Evolutionary conservation across 495 filamentous ascomycete species (phyloP), one percentile per base, ranked within the genome.

Genomic region (Chaetomium fimeti): DNA sequence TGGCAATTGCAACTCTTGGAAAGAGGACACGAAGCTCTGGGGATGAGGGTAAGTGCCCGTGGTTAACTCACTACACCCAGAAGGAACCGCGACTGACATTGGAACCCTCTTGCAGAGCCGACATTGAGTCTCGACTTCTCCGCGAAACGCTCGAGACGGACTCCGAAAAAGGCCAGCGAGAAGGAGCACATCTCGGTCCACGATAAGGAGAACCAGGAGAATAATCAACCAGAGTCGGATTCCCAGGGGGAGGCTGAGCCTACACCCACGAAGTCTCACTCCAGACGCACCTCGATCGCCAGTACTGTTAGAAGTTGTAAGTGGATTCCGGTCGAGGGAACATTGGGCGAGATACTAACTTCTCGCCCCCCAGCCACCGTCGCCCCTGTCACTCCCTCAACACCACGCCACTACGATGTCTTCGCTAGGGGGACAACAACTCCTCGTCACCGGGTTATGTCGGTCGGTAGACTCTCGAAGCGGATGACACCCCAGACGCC

Each of bases 1-100:
- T 91, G 89, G 81, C 83, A 68, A 79, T 82, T 66, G 81, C 84
- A 60, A 82, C 88, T 57, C 78, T 91, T 58, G 88, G 89, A 73
- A 92, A 95, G 85, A 86, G 91, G 69, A 83, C 83, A 74, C 80
- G 87, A 80, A 75, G 77, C 72, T 77, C 78, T 66, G 67, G 74
- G 71, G 69, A 81, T 69, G 76, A 79, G 75, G 86, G 90, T 91
- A 88, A 74, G 79, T 7, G 15, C 8, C 15, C 55, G 69, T 18
- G 32, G 8, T 6, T 9, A 9, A 36, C 71, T 32, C 59, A 63
- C 45, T 55, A 54, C 57, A 54, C 70, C 18, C 42, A 47, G 27
- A 15, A 29, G 58, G 65, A 70, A 68, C 63, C 25, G 59, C 71
- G 62, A 68, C 70, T 79, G 75, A 82, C 76, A n/a, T n/a, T n/a